Conservation (phyloP, 495 filamentous ascomycete species). For the Neohortaea acidophila region DNA sequence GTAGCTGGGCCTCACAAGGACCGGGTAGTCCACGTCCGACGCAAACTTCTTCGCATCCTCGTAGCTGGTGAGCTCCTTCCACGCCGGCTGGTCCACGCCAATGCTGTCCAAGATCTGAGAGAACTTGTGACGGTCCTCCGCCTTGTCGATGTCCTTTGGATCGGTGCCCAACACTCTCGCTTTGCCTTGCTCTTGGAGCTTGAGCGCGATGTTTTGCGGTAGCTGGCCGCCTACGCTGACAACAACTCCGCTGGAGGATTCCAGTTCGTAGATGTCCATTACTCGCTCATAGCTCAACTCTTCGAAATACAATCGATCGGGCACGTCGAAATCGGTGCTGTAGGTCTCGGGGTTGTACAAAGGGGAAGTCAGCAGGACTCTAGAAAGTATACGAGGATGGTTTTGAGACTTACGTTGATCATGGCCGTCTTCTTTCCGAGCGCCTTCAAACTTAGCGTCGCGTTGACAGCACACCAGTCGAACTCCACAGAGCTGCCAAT, state of each 20-base stretch:
- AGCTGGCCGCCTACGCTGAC: constrained; percentile 93
- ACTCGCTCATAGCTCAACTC: constrained; percentile 94
- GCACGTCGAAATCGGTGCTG: constrained; percentile 78
- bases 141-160: constrained; percentile 87
- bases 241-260: constrained; percentile 73
- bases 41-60: constrained; percentile 76
- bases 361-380: constrained; percentile 1
- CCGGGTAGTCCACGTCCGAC: constrained; percentile 71
- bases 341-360: constrained; percentile 76
- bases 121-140: constrained; percentile 96
- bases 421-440: constrained; percentile 98
- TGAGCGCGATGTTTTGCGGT: constrained; percentile 91
- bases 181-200: constrained; percentile 77
- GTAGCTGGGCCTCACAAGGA: constrained; percentile 86
- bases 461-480: constrained; percentile 96
- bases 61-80: constrained; percentile 90
- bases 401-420: constrained; percentile 50
- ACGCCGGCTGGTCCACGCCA: constrained; percentile 90
- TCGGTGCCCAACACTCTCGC: constrained; percentile 85
- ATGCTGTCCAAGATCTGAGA: constrained; percentile 93
- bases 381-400: too few species aligned
- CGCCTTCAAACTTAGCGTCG: constrained; percentile 64
- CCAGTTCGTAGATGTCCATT: constrained; percentile 97
- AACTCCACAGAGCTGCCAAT: constrained; percentile 97
- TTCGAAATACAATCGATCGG: constrained; percentile 95